Evolutionary conservation across 2,329 filamentous ascomycete genomes (phyloP).

Genomic region (Aspergillus jensenii): DNA sequence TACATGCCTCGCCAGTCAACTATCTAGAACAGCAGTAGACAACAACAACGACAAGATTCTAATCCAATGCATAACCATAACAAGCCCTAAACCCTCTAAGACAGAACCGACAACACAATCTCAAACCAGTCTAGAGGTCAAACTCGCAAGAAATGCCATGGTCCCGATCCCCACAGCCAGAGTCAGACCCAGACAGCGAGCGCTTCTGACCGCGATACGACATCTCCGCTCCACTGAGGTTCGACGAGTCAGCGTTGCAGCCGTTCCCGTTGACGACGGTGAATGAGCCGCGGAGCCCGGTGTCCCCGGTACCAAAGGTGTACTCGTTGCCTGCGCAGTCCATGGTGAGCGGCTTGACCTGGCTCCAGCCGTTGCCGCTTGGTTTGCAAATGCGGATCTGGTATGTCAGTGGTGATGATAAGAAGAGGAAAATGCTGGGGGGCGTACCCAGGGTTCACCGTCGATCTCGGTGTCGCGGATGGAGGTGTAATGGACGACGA

Average conservation of each 20-base stretch:
- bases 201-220: neutral
- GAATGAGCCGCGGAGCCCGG: neutral
- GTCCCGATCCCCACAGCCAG: neutral
- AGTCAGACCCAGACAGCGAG: neutral
- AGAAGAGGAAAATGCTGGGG: neutral
- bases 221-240: neutral
- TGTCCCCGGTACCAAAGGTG: neutral
- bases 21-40: too few species aligned
- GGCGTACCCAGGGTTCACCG: neutral
- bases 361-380: neutral
- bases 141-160: neutral
- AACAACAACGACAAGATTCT: too few species aligned
- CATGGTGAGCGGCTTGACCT: neutral
- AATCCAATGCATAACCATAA: too few species aligned
- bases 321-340: neutral
- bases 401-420: neutral
- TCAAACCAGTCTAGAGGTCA: neutral
- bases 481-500: neutral
- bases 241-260: neutral
- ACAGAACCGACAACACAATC: too few species aligned
- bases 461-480: neutral
- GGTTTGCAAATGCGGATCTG: neutral
- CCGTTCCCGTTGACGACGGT: neutral
- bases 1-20: too few species aligned
- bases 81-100: too few species aligned